Base-by-base conservation (phyloP, 768 basidiomycete genomes). In the Tulasnella sp. region DNA sequence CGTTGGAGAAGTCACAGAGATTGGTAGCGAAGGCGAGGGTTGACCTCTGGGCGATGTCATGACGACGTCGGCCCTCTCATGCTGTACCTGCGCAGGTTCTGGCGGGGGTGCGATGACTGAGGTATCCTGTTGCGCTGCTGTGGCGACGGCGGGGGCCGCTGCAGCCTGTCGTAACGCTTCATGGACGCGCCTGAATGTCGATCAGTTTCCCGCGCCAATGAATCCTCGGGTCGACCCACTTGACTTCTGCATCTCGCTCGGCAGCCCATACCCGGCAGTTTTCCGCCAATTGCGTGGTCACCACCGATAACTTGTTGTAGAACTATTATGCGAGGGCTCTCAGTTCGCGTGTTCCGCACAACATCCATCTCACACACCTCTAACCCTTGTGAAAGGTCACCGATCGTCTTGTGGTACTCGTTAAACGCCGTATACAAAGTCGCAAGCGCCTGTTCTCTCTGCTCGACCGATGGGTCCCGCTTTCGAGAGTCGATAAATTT, bases 381-480 rank as follows among this genome's bases (percentile, higher is more conserved):
- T 83, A 94, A 89, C 7, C 97, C 97, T 84, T 99, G 97, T 58
- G 94, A 92, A 8, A 98, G 87, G 85, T 99, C 96, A 75, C 90
- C 89, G 2, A 88, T 89, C 20, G 98, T 93, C 84, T 98, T 97
- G 78, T 90, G 88, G 85, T 96, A 98, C 84, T 95, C 96, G 86
- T 92, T 92, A 86, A 94, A 94, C 0, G 96, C 94, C 16, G 93
- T 85, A 82, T 97, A 95, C 64, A 97, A 90, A 18, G 91, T 90
- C 84, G 95, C 95, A 40, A 99, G 86, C 0, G 92, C 94, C 81
- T 90, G 88, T 86, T 97, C 96, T 22, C 98, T 90, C 73, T 92
- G 92, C 83, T 94, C 94, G 22, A 96, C 89, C 16, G 89, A 87
- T 0, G 92, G 89, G 83, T 97, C 96, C 18, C 94, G 93, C 85